These are phyloP conservation scores for Zymoseptoria ardabiliae DNA, from an alignment of 2,329 filamentous ascomycete species.

Conservation along the genomic window DNA sequence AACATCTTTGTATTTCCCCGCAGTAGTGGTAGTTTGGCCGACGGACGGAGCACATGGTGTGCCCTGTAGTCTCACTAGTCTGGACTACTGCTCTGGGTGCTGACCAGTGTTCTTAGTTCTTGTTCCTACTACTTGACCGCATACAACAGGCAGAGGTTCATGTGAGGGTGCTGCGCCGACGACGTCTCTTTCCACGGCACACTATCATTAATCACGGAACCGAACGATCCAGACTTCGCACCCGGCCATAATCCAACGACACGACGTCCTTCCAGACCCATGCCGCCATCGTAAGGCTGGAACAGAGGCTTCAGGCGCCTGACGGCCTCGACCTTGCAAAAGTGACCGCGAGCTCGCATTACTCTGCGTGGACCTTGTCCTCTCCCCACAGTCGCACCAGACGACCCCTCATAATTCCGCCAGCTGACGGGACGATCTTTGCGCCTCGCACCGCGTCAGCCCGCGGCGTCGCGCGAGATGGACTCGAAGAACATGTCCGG, in stretches of 20 bases:
- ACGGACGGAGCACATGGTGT: background rate
- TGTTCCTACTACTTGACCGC: background rate
- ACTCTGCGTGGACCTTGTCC: background rate
- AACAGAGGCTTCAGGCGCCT: background rate
- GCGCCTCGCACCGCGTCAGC: background rate
- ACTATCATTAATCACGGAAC: background rate
- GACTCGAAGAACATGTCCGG: slow-evolving; percentile 9
- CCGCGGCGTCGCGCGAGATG: slow-evolving; percentile 3
- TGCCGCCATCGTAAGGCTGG: background rate
- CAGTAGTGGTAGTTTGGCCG: background rate
- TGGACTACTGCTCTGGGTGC: background rate
- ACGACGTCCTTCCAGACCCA: background rate
- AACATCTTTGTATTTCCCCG: background rate
- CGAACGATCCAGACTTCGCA: background rate
- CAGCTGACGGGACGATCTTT: background rate
- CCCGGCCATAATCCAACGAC: background rate
- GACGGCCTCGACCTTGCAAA: background rate
- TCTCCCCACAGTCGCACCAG: background rate
- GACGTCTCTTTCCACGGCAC: background rate
- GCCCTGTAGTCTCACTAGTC: background rate
- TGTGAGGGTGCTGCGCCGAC: background rate
- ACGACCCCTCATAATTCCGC: background rate
- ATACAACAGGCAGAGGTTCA: background rate
- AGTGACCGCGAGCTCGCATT: background rate
- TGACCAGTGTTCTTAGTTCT: background rate